These are phyloP conservation scores for Cyberlindnera meyerae DNA, from an alignment of 805 yeast species.

Conservation along the genomic window DNA sequence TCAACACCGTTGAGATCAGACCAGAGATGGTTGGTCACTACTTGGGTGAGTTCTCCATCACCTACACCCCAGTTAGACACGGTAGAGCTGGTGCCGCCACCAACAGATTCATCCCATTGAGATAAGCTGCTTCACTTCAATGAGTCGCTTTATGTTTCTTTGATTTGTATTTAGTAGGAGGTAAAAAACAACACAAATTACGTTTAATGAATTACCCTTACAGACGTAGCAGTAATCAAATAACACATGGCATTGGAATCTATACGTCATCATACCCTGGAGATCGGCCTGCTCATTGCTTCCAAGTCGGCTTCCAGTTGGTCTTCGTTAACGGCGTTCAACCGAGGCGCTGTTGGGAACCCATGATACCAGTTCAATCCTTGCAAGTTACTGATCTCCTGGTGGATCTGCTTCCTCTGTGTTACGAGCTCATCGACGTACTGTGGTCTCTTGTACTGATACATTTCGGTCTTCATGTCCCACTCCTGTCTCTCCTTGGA, in stretches of 20 bases:
- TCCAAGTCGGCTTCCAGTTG: constrained; percentile 71
- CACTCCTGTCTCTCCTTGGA: constrained; percentile 81
- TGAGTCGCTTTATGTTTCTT: constrained; percentile 14
- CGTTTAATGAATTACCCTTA: constrained; percentile 22
- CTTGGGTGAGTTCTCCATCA: constrained; percentile 99
- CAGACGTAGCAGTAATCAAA: too few species aligned
- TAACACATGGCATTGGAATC: too few species aligned
- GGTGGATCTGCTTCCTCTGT: constrained; percentile 60
- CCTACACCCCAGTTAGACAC: constrained; percentile 99
- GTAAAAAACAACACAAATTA: constrained; percentile 14
- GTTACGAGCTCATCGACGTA: constrained; percentile 47
- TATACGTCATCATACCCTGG: constrained; percentile 1
- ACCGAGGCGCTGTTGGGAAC: constrained; percentile 76
- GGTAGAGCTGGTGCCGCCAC: constrained; percentile 89
- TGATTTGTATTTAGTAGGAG: constrained; percentile 21
- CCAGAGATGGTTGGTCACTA: constrained; percentile 99
- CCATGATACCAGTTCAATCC: constrained; percentile 67
- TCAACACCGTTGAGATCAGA: constrained; percentile 97
- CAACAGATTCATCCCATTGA: constrained; percentile 70
- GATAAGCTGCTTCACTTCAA: constrained; percentile 33
- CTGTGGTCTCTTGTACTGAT: constrained; percentile 37
- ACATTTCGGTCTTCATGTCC: constrained; percentile 36
- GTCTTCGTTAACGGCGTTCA: constrained; percentile 59
- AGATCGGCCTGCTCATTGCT: constrained; percentile 38
- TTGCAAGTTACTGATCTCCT: constrained; percentile 64